Percentiles rank a stretch among this genome's conserved stretches.
phyloP scores from a whole-genome alignment of 1,284 basidiomycete genomes.

The Boletus sp. region DNA sequence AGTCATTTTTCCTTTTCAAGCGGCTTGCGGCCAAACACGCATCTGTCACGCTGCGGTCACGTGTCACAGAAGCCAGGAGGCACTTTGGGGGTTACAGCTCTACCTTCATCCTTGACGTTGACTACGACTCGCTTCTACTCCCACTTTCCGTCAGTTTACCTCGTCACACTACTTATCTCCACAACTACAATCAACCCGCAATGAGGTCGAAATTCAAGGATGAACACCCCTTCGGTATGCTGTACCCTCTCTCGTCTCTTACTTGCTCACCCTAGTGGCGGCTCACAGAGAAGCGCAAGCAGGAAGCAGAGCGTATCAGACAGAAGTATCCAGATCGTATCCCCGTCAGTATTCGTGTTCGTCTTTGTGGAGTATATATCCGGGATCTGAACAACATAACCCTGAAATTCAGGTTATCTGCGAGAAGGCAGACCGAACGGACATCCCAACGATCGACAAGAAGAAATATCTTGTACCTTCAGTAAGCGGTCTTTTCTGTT shows the following conservation, averaged over 20 bases:
- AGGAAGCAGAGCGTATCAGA: slow-evolving; percentile 94
- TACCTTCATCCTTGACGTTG: slow-evolving; percentile 39
- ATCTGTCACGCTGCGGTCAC: slow-evolving; percentile 39
- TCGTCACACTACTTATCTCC: slow-evolving; percentile 5
- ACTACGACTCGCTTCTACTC: slow-evolving; percentile 37
- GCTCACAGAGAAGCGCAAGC: slow-evolving; percentile 93
- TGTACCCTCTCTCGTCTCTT: slow-evolving; percentile 34
- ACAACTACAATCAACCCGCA: slow-evolving; percentile 11
- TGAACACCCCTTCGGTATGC: slow-evolving; percentile 95
- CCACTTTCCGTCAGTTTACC: slow-evolving; percentile 16
- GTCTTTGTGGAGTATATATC: slow-evolving; percentile 11
- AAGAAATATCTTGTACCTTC: slow-evolving; percentile 99
- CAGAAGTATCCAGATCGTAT: slow-evolving; percentile 99
- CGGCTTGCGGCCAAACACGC: slow-evolving; percentile 15
- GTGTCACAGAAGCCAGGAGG: slow-evolving; percentile 40
- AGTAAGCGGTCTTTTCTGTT: slow-evolving; percentile 49
- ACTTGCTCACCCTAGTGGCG: slow-evolving; percentile 25
- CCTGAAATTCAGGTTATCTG: slow-evolving; percentile 84
- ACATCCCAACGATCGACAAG: slow-evolving; percentile 99
- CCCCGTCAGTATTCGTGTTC: slow-evolving; percentile 74
- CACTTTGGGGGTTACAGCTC: slow-evolving; percentile 32
- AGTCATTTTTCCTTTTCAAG: slow-evolving; percentile 13
- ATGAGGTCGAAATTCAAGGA: slow-evolving; percentile 99
- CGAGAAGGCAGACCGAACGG: slow-evolving; percentile 98
- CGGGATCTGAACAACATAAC: slow-evolving; percentile 23